Conservation (phyloP, 805 yeast genomes). For the Candida railenensis region DNA sequence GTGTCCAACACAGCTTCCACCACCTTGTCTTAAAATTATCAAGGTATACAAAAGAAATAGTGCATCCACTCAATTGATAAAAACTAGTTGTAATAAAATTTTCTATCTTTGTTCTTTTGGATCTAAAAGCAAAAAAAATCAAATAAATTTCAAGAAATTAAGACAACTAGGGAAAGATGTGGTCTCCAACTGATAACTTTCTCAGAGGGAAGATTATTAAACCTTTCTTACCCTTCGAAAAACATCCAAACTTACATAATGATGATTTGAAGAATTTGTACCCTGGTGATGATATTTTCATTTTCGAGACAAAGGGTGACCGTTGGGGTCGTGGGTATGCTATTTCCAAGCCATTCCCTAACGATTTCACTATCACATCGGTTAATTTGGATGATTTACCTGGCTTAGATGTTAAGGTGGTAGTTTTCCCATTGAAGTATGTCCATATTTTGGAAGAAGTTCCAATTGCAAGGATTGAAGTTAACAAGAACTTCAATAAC, state of each 20-base stretch:
- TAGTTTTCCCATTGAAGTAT: conserved; percentile 60
- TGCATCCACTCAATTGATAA: neutral
- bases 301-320: conserved; percentile 60
- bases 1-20: neutral
- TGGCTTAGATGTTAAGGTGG: conserved; percentile 50
- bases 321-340: conserved; percentile 83
- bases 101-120: neutral
- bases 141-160: no score
- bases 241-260: conserved; percentile 36
- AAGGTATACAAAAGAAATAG: neutral
- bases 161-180: conserved; percentile 18
- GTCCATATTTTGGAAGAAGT: conserved; percentile 45
- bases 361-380: conserved; percentile 62
- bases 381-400: conserved; percentile 65
- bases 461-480: conserved; percentile 31
- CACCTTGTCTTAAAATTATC: neutral
- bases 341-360: conserved; percentile 65
- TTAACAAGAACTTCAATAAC: conserved; percentile 28
- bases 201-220: conserved; percentile 37
- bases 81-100: neutral
- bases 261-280: conserved; percentile 52
- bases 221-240: conserved; percentile 42
- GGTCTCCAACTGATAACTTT: conserved; percentile 38
- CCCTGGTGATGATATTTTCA: conserved; percentile 75
- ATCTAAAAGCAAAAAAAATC: neutral